Base-by-base conservation (phyloP, 2,329 filamentous ascomycete genomes). In the Akanthomyces dipterigenus region DNA sequence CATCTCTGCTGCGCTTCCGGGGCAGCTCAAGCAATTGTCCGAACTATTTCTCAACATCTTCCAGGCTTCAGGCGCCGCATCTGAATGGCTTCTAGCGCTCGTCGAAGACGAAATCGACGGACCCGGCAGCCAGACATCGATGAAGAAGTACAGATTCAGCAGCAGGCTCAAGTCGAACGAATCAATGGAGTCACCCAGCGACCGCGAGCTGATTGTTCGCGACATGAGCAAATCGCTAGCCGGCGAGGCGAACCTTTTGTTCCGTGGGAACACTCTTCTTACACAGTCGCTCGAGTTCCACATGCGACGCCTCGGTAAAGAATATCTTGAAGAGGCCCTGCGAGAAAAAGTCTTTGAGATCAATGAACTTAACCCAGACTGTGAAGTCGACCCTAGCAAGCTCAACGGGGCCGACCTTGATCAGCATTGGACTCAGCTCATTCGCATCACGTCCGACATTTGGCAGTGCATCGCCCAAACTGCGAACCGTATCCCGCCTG, bases 101-200 rank as follows among this genome's bases (percentile, higher is more conserved):
- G 90, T 97, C 0, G 95, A 99, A 73, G 93, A 98, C 70, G 95
- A 99, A 73, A 98, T 99, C 62, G 95, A 98, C 69, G 93, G 93
- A 0, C 87, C 95, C 20, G 86, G 91, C 60, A 96, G 88, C 70
- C 92, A 96, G 67, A 86, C 87, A 16, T 85, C 88, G 0, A 83
- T 88, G 64, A 91, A 87, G 79, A 80, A 89, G 81, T 71, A 87
- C 80, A 82, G 89, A 3, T 92, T 90, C 73, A 89, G 83, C 72
- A 83, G 82, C 64, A 83, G 90, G 22, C 75, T 91, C 38, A 87
- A 85, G 60, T 91, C 88, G 1, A 88, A 85, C 66, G 89, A 91
- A 59, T 89, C 87, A 1, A 78, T 81, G 48, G 83, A 87, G 43
- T 84, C 81, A 34, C 73, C 71, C 18, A 84, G 80, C 64, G 89